These are phyloP conservation scores for Cordyceps cicadae DNA, from an alignment of 2,329 filamentous ascomycete species.

Conservation along the genomic window DNA sequence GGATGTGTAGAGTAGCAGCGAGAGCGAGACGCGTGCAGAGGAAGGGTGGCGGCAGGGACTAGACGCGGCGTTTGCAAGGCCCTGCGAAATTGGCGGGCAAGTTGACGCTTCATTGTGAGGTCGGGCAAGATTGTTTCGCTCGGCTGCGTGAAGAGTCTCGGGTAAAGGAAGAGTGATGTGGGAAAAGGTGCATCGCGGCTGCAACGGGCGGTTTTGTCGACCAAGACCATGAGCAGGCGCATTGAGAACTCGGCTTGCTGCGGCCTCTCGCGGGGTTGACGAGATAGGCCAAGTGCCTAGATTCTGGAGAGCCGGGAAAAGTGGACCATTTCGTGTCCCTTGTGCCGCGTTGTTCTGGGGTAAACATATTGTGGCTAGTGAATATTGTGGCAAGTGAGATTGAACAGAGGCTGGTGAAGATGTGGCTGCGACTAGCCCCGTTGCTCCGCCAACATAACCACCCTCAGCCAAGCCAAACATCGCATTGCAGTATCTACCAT, in stretches of 20 bases:
- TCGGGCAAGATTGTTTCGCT: background rate
- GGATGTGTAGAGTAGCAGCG: slow-evolving; percentile 47
- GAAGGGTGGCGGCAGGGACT: background rate
- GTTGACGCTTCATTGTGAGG: slow-evolving; percentile 26
- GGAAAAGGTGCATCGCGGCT: slow-evolving; percentile 11
- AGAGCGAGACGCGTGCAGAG: slow-evolving; percentile 15
- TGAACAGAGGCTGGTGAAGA: slow-evolving; percentile 4
- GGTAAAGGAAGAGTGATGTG: slow-evolving; percentile 7
- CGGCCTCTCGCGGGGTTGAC: slow-evolving; percentile 27
- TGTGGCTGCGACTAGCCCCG: slow-evolving; percentile 27
- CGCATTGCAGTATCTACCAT: background rate
- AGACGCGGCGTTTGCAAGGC: slow-evolving; percentile 17
- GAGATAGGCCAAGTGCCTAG: slow-evolving; percentile 11
- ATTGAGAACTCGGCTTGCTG: slow-evolving; percentile 27
- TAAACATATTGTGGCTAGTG: slow-evolving; percentile 2
- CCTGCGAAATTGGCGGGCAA: slow-evolving; percentile 23
- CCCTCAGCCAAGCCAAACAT: slow-evolving; percentile 18
- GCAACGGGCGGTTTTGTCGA: slow-evolving; percentile 14
- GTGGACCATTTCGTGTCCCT: background rate
- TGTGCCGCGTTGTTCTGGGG: slow-evolving; percentile 14
- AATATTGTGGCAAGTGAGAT: background rate
- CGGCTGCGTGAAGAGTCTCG: slow-evolving; percentile 8
- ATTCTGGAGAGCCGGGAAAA: slow-evolving; percentile 5
- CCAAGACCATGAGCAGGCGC: background rate
- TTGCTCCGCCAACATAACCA: slow-evolving; percentile 33